Conservation (phyloP, 129 eudicot genomes). For the Rutidosis leptorrhynchoides region DNA sequence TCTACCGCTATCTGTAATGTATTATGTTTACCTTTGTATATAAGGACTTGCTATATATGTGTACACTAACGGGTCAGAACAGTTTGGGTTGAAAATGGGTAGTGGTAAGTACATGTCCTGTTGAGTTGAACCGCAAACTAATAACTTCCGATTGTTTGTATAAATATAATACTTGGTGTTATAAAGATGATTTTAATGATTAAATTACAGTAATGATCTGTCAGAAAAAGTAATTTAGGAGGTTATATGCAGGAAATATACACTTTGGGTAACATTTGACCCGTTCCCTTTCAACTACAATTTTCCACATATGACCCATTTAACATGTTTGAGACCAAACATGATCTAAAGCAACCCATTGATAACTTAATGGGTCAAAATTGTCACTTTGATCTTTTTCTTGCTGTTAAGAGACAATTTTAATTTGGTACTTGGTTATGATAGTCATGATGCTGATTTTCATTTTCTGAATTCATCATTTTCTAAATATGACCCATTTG, state of each 20-base stretch:
- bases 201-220: neutral
- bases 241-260: neutral
- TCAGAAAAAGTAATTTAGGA: neutral
- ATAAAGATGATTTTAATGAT: neutral
- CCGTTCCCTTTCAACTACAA: neutral
- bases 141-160: neutral
- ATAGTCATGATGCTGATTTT: neutral
- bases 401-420: neutral
- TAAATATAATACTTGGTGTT: neutral
- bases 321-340: neutral
- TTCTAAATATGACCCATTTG: neutral
- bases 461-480: neutral
- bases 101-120: neutral
- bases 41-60: conserved; percentile 8
- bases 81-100: neutral
- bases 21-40: neutral
- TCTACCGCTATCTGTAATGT: conserved; percentile 64
- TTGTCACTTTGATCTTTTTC: neutral
- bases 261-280: neutral
- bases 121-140: neutral
- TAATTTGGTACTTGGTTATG: neutral
- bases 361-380: neutral
- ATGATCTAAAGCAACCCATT: neutral
- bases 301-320: neutral
- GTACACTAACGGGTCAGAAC: conserved; percentile 1